Percentiles rank a stretch among this genome's conserved stretches.
Conservation (phyloP, 305 asterid species). For the Monarda citriodora region DNA sequence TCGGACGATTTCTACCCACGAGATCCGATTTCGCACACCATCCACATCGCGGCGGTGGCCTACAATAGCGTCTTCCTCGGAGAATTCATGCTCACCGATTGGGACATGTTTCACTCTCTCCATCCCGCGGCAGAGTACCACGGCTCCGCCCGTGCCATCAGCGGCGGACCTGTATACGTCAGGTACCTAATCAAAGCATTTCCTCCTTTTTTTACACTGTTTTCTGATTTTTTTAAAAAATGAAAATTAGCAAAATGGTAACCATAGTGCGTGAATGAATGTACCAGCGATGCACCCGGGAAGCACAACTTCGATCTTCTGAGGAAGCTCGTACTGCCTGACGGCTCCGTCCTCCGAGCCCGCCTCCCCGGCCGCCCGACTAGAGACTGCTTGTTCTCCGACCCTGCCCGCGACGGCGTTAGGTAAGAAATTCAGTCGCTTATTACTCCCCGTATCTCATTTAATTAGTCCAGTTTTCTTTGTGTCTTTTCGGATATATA, state of each 20-base stretch:
- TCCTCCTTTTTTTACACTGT: no score
- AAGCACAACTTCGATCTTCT: slow-evolving; percentile 78
- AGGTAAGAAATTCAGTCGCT: slow-evolving; percentile 50
- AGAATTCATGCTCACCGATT: slow-evolving; percentile 86
- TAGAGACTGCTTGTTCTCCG: slow-evolving; percentile 79
- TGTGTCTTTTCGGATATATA: slow-evolving; percentile 4
- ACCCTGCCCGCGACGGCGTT: slow-evolving; percentile 91
- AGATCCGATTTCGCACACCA: slow-evolving; percentile 80
- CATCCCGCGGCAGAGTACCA: slow-evolving; percentile 94
- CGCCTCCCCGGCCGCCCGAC: slow-evolving; percentile 92
- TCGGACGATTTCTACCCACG: slow-evolving; percentile 89
- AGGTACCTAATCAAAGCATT: no score
- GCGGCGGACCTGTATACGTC: slow-evolving; percentile 91
- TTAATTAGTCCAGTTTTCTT: no score
- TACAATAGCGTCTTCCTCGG: slow-evolving; percentile 83
- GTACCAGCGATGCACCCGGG: slow-evolving; percentile 96
- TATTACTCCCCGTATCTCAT: no score
- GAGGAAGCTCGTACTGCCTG: slow-evolving; percentile 77
- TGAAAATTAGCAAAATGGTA: no score
- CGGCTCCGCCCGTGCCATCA: slow-evolving; percentile 85
- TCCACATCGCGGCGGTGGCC: slow-evolving; percentile 86
- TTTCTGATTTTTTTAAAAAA: no score
- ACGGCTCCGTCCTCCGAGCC: slow-evolving; percentile 86
- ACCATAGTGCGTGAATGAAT: no score
- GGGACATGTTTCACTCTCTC: slow-evolving; percentile 98